These are phyloP conservation scores for Isabelozyma heimii DNA, from an alignment of 805 yeast genomes.

Conservation along the genomic window DNA sequence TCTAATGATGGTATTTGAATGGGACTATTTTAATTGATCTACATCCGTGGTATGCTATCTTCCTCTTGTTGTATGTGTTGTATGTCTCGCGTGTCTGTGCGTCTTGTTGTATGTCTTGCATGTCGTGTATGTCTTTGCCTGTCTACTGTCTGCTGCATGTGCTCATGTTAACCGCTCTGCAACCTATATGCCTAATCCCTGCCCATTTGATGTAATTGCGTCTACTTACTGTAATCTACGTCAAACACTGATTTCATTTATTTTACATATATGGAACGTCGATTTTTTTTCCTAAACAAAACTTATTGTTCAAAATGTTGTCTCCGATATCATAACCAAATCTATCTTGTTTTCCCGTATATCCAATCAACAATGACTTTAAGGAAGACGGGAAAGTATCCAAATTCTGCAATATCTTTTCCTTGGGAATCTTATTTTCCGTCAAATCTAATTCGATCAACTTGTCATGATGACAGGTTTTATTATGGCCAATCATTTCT, in stretches of 20 bases:
- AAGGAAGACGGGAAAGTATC: conserved; percentile 5
- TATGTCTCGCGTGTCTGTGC: no score
- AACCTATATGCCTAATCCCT: no score
- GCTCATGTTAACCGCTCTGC: no score
- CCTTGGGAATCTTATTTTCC: conserved; percentile 7
- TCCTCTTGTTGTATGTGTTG: background rate
- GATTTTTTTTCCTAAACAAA: conserved; percentile 12
- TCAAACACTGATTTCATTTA: no score
- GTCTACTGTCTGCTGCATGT: background rate
- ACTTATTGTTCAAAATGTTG: conserved; percentile 7
- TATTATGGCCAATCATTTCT: conserved; percentile 8
- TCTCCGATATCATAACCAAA: conserved; percentile 19
- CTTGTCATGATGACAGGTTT: conserved; percentile 4
- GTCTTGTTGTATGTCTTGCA: no score
- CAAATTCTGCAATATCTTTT: conserved; percentile 1
- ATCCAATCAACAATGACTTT: conserved; percentile 10
- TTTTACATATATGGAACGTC: conserved; percentile 4
- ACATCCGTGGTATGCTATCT: background rate
- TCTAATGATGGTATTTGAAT: background rate
- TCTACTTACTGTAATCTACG: background rate
- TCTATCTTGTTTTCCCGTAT: conserved; percentile 13
- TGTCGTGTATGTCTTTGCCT: no score
- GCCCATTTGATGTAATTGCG: no score
- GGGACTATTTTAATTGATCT: conserved; percentile 2
- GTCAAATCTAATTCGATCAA: conserved; percentile 15